Base-by-base conservation (phyloP, 2,329 filamentous ascomycete species). In the Gnomoniopsis smithogilvyi region DNA sequence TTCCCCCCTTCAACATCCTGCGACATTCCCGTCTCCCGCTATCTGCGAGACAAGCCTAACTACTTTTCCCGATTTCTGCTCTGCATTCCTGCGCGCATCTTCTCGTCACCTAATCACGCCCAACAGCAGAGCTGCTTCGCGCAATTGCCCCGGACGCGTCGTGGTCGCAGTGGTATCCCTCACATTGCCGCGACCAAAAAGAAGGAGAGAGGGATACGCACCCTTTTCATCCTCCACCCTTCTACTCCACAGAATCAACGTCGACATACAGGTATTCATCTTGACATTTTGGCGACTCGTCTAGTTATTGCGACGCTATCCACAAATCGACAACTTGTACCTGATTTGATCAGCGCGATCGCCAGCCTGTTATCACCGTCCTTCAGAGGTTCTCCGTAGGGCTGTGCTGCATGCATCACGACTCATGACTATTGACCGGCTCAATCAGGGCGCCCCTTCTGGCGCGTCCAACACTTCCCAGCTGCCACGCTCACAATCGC, bases 381-480 rank as follows among this genome's bases (percentile, higher is more conserved):
- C 56, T 61, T 48, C 56, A 57, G 38, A 54, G 58, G 58, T 34
- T 55, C 51, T 45, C 52, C 55, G 47, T 56, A 65, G 62, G 65
- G 63, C 65, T 59, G 61, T 63, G 62, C 64, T 67, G 66, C 65
- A 70, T 71, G 69, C 65, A 68, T 66, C 65, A 61, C 69, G 65
- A 70, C 66, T 68, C 67, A 72, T 70, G 68, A 68, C 66, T 67
- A 66, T 66, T 61, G 67, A 69, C 59, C 63, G 63, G 58, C 66
- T 64, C 62, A 62, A 62, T 56, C 33, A 59, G 45, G 61, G 62
- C 65, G 63, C 65, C 66, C 60, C 65, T 45, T 61, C 65, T 52
- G 66, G 65, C 65, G 67, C 65, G 56, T 24, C 45, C 45, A 47
- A 11, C 45, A 7, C 49, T 34, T 43, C 51, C n/a, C 47, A 22